These are phyloP conservation scores for Dendrocalamus sinicus DNA, from an alignment of 176 grass and related monocot genomes.

Conservation along the genomic window DNA sequence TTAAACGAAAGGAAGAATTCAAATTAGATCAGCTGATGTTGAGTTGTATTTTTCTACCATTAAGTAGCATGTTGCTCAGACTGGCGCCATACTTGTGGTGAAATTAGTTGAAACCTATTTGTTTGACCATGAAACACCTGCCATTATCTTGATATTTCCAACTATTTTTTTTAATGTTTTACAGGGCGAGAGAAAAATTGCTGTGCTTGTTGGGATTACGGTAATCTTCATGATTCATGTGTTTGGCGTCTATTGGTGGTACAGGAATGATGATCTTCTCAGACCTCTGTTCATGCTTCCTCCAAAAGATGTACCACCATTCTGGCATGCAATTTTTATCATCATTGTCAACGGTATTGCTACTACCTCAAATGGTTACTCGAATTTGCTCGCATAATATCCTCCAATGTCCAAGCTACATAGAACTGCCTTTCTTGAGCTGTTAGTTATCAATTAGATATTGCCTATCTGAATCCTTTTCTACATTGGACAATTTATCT, in stretches of 20 bases:
- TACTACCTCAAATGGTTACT: constrained; percentile 7
- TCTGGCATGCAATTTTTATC: constrained; percentile 98
- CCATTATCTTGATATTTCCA: constrained; percentile 32
- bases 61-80: background rate
- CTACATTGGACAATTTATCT: constrained; percentile 1
- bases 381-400: constrained; percentile 26
- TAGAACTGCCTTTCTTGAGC: constrained; percentile 23
- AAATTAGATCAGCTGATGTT: background rate
- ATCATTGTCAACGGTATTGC: constrained; percentile 98
- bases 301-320: constrained; percentile 93
- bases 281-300: constrained; percentile 93
- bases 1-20: background rate
- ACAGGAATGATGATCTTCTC: constrained; percentile 84
- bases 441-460: constrained; percentile 27
- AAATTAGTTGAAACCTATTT: constrained; percentile 30
- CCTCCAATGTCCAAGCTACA: constrained; percentile 5
- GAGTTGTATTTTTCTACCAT: constrained; percentile 28
- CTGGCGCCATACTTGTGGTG: constrained; percentile 21
- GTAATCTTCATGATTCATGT: constrained; percentile 87
- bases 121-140: constrained; percentile 30
- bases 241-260: constrained; percentile 96
- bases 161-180: constrained; percentile 41
- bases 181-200: constrained; percentile 91
- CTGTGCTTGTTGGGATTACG: constrained; percentile 77
- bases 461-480: constrained; percentile 1